These are phyloP conservation scores for Hericium coralloides DNA, from an alignment of 768 basidiomycete genomes.

Conservation along the genomic window DNA sequence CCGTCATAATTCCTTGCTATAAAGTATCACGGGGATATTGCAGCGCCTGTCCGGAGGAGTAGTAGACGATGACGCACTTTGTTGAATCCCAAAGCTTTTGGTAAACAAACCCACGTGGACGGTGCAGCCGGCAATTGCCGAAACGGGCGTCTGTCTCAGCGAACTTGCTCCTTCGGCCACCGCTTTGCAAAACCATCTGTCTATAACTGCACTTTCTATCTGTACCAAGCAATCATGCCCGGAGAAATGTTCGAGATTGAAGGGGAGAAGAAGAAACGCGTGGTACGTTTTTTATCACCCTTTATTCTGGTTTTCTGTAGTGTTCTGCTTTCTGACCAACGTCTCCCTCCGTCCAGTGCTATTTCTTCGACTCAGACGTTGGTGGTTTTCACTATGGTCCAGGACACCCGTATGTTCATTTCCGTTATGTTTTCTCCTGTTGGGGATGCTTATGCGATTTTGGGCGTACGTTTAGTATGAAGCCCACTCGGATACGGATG, in stretches of 20 bases:
- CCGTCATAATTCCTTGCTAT: too few relatives aligned
- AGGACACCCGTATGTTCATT: slow-evolving; percentile 69
- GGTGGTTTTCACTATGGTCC: slow-evolving; percentile 99
- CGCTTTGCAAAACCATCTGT: neutral
- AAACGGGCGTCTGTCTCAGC: neutral
- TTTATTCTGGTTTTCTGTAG: neutral
- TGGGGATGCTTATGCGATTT: slow-evolving; percentile 9
- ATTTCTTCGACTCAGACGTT: slow-evolving; percentile 99
- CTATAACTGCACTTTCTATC: neutral
- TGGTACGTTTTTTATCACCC: slow-evolving; percentile 44
- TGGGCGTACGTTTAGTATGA: slow-evolving; percentile 56
- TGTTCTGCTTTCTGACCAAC: neutral
- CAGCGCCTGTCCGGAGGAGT: too few relatives aligned
- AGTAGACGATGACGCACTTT: slow-evolving; percentile 6
- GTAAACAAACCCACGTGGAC: slow-evolving; percentile 7
- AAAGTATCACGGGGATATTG: too few relatives aligned
- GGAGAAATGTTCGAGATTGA: slow-evolving; percentile 30
- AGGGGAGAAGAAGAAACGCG: slow-evolving; percentile 81
- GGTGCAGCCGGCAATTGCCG: neutral
- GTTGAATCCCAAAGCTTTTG: slow-evolving; percentile 12
- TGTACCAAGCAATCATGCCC: slow-evolving; percentile 15
- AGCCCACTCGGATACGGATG: slow-evolving; percentile 98
- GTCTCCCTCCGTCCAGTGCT: slow-evolving; percentile 51
- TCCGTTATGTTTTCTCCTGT: slow-evolving; percentile 6
- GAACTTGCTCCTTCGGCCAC: neutral